Percentiles rank a stretch among this genome's conserved stretches.
These are phyloP conservation scores for Cerrena zonata DNA, from an alignment of 1,284 basidiomycete genomes.

Conservation along the genomic window DNA sequence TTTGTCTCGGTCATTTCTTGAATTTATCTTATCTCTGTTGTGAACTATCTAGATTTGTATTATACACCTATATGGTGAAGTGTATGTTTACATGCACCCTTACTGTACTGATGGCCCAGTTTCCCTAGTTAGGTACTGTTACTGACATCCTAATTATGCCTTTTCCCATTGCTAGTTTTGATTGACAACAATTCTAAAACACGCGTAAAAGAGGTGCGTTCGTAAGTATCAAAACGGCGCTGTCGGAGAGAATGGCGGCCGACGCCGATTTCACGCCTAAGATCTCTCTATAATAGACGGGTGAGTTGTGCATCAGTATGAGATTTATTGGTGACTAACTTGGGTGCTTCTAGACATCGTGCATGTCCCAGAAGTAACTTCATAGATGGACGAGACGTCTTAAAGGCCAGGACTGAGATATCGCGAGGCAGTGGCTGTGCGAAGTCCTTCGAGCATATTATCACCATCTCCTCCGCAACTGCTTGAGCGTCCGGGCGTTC, in stretches of 20 bases:
- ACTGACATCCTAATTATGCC: too few species aligned
- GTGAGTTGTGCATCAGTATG: too few species aligned
- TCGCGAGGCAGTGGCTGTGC: background rate
- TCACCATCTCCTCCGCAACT: background rate
- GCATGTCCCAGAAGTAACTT: background rate
- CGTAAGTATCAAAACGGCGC: background rate
- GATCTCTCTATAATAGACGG: too few species aligned
- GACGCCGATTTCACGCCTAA: too few species aligned
- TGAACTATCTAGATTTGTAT: conserved; percentile 1
- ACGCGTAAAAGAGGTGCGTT: background rate
- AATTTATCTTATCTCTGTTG: background rate
- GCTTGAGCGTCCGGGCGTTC: background rate
- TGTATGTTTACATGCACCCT: background rate
- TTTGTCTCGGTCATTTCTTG: background rate
- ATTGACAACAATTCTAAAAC: background rate
- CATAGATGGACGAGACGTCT: background rate
- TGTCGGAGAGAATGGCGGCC: background rate
- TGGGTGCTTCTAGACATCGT: background rate
- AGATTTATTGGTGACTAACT: too few species aligned
- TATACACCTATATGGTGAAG: background rate
- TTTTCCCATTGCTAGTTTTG: too few species aligned
- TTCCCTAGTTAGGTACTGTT: too few species aligned
- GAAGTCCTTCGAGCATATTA: background rate
- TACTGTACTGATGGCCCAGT: background rate
- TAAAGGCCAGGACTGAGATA: background rate